Evolutionary conservation across 306 rosid genomes (phyloP), one percentile per base, ranked within the genome.

Genomic region (Mimosa bimucronata): DNA sequence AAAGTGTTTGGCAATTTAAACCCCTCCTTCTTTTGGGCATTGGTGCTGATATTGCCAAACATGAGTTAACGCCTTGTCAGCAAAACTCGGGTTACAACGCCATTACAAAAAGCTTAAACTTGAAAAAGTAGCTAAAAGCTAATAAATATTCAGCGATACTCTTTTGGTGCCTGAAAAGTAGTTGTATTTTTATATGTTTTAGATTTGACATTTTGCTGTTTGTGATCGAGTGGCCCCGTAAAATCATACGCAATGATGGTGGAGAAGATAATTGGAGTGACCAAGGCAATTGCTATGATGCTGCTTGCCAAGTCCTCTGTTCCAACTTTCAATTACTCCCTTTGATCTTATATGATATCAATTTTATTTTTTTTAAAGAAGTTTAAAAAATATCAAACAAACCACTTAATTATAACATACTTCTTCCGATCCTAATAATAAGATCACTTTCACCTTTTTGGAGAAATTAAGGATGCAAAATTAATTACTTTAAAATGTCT

Each of bases 21-120:
- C 65, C 75, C 85, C 69, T 48, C 19, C n/a, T 15, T 74, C 4
- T 62, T n/a, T 26, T 50, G 79, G 75, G 73, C 86, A 82, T 82
- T 55, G 80, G 57, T 8, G 80, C 57, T 76, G 80, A 61, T 61
- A 3, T 61, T 83, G 73, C 31, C 81, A 40, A 55, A 73, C 81
- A 45, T 76, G 74, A 45, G 71, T 74, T 41, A 46, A 61, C 44
- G 6, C 55, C 81, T 66, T 41, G 48, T 73, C 68, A 73, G 65
- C 66, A 66, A 34, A 7, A 31, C 45, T 80, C 68, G 23, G 14
- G 80, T 72, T 65, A 60, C 53, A 25, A 77, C 64, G 60, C 68
- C 23, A 71, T 48, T 73, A 60, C 55, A 67, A 69, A 41, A 44
- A 29, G 21, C 6, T 28, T 0, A 26, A 26, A 13, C 19, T 21